Conservation (phyloP, 208 protist species). For the Vickermania spadyakhi region DNA sequence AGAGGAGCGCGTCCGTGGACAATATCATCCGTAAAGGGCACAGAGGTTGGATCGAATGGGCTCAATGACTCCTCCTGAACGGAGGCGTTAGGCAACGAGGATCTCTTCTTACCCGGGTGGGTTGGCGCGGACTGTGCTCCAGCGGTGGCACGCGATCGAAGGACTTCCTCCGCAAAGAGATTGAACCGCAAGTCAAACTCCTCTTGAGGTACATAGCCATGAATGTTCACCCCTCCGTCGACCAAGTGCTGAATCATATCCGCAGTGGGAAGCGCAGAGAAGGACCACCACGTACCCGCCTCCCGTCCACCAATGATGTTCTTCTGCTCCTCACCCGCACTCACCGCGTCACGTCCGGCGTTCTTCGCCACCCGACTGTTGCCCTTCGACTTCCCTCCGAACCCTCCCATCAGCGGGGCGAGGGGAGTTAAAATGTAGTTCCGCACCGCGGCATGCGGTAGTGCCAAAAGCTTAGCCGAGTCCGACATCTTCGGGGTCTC, state of each 20-base stretch:
- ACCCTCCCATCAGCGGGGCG: slow-evolving; percentile 1
- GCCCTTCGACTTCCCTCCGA: slow-evolving; percentile 3
- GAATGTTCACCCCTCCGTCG: slow-evolving; percentile 24
- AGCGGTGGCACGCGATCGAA: not conserved
- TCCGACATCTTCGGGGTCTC: slow-evolving; percentile 15
- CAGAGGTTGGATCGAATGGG: not conserved
- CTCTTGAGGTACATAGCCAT: slow-evolving; percentile 36
- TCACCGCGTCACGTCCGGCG: not conserved
- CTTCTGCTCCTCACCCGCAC: not conserved
- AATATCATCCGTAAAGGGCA: not conserved
- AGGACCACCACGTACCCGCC: slow-evolving; percentile 29
- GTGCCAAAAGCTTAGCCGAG: slow-evolving; percentile 19
- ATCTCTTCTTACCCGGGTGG: not conserved
- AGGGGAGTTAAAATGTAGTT: slow-evolving; percentile 75
- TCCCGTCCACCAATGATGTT: slow-evolving; percentile 22
- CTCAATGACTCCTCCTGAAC: not conserved
- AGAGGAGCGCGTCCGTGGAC: slow-evolving; percentile 22
- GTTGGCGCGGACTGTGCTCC: not conserved
- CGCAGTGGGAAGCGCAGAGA: slow-evolving; percentile 24
- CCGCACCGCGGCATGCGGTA: slow-evolving; percentile 28
- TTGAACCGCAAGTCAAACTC: slow-evolving; percentile 38
- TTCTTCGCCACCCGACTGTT: slow-evolving; percentile 1
- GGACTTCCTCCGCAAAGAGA: slow-evolving; percentile 19
- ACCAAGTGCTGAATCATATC: slow-evolving; percentile 40
- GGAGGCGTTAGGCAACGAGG: not conserved